Evolutionary conservation across 495 filamentous ascomycete genomes (phyloP).

Genomic region (Trichoderma erinaceum): DNA sequence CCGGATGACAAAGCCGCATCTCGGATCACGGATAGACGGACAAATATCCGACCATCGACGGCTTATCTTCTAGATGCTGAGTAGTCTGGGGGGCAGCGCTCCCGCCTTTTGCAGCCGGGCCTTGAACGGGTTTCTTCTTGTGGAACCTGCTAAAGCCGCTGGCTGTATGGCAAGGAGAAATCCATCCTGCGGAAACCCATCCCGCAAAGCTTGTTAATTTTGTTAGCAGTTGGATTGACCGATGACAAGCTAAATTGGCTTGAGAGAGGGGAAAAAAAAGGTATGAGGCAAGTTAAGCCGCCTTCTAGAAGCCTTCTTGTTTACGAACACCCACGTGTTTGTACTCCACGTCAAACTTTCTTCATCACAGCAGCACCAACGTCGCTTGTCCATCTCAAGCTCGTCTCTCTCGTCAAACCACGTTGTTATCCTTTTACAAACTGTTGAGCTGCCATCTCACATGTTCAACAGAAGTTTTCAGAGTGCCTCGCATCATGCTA

Average conservation of each 20-base stretch:
- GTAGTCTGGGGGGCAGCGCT: background rate
- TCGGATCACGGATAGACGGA: constrained; percentile 1
- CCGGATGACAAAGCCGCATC: background rate
- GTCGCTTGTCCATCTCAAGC: background rate
- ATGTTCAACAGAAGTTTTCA: background rate
- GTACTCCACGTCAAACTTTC: background rate
- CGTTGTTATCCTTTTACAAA: background rate
- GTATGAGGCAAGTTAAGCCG: background rate
- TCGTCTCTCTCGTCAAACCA: background rate
- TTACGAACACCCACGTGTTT: background rate
- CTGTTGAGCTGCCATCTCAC: background rate
- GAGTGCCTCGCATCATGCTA: background rate
- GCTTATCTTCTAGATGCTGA: background rate
- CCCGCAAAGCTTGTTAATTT: background rate
- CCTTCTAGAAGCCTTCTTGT: constrained; percentile 9
- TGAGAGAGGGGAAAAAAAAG: too few relatives aligned
- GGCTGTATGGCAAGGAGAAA: background rate
- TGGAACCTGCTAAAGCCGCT: background rate
- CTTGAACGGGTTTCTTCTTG: too few relatives aligned
- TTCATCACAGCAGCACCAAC: background rate
- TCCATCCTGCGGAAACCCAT: background rate
- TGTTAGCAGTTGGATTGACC: too few relatives aligned
- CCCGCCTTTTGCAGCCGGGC: too few relatives aligned
- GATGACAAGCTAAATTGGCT: too few relatives aligned
- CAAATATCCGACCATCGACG: background rate